Base-by-base conservation (phyloP, 352 stramenopile genomes). In the Phytopythium ostracodes region DNA sequence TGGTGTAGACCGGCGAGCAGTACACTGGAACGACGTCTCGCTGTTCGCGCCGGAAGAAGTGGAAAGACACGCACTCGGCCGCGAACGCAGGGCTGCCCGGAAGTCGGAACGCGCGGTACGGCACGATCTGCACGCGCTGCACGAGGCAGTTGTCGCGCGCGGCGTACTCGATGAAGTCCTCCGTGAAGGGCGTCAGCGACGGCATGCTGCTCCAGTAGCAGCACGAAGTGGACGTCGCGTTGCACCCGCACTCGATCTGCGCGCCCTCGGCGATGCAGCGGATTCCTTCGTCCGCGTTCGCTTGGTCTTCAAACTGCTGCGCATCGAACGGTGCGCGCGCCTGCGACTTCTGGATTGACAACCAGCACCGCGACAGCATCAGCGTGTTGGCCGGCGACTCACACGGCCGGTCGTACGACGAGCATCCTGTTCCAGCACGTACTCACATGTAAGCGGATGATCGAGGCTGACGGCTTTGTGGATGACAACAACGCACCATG, bases 181-280 rank as follows among this genome's bases (percentile, higher is more conserved):
- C 66, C 5, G 84, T 77, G 60, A 88, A 69, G 60, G 77, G 66
- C 47, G 86, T 67, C 11, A 71, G 73, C 4, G 85, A 92, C 17
- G 81, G 78, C 42, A 82, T 90, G 65, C 85, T 93, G 77, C 86
- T 94, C 86, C 86, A 94, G 66, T 92, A 94, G 73, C 86, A 94
- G 42, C 79, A 89, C 46, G 79, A 60, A 12, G 53, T 49, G 18
- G 53, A 35, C n/a, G 55, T 53, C 12, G 55, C n/a, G 55, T 60
- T 60, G 55, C 86, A 94, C 25, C 86, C 84, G 60, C 86, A 94
- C 40, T 60, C 55, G 38, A 50, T 20, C 38, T 60, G 55, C 11
- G 55, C 55, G 40, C 40, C 52, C 55, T 60, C 55, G 55, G 42
- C 38, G 22, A 53, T 3, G 42, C 38, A 51, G 24, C 36, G 40